Percentiles rank a stretch among this genome's conserved stretches.
Evolutionary conservation across 345 rosid genomes (phyloP).

Genomic region (Gossypium australe): DNA sequence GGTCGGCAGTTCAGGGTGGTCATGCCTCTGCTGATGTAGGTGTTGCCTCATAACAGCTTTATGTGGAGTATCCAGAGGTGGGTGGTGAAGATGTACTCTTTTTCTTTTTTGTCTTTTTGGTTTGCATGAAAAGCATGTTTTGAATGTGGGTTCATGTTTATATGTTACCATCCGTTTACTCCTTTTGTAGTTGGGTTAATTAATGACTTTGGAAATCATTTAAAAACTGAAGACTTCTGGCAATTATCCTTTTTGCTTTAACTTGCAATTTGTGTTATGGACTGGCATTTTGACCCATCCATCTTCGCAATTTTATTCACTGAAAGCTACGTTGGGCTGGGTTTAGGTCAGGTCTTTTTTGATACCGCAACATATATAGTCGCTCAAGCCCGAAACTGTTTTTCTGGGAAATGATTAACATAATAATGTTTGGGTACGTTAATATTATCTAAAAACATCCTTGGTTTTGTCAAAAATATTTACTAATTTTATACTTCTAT

Average conservation of each 20-base stretch:
- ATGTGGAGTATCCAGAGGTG: neutral
- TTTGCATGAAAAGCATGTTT: constrained; percentile 16
- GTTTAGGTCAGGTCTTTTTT: too few species aligned
- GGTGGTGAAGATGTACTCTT: constrained; percentile 17
- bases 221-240: neutral
- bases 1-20: constrained; percentile 43
- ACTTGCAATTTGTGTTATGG: neutral
- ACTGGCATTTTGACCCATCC: neutral
- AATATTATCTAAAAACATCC: too few species aligned
- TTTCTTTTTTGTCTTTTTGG: neutral
- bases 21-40: constrained; percentile 46
- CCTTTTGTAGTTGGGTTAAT: neutral
- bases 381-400: too few species aligned
- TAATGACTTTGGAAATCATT: constrained; percentile 6
- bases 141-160: constrained; percentile 13
- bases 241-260: neutral
- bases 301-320: neutral
- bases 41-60: constrained; percentile 34
- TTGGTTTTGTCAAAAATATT: too few species aligned
- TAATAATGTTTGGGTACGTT: too few species aligned
- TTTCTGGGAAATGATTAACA: too few species aligned
- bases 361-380: too few species aligned
- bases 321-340: too few species aligned
- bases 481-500: too few species aligned
- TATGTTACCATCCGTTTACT: constrained; percentile 3